Percentiles rank a stretch among this genome's conserved stretches.
Conservation (phyloP, 2,329 filamentous ascomycete genomes). For the Phaeophleospora eucalypticola region DNA sequence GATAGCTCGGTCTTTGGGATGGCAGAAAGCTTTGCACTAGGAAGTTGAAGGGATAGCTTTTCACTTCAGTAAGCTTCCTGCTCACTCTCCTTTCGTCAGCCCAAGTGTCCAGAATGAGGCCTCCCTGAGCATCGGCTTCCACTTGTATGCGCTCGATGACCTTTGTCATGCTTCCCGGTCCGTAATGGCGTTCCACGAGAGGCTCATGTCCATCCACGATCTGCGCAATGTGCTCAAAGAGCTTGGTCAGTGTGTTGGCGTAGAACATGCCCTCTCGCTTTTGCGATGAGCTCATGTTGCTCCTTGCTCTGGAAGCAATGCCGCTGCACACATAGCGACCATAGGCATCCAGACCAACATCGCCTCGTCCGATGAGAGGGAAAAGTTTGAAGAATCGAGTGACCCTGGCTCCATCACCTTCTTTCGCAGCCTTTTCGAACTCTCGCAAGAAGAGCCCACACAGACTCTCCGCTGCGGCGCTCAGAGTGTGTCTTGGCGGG, state of each 20-base stretch:
- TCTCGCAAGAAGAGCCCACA: constrained; percentile 88
- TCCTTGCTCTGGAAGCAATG: constrained; percentile 77
- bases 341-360: constrained; percentile 90
- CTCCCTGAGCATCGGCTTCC: constrained; percentile 93
- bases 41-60: constrained; percentile 96
- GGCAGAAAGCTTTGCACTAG: constrained; percentile 89
- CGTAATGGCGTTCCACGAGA: constrained; percentile 91
- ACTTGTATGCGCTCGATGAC: constrained; percentile 90
- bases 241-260: constrained; percentile 78
- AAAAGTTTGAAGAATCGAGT: constrained; percentile 98
- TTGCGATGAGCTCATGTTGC: constrained; percentile 66
- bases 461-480: constrained; percentile 81
- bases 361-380: constrained; percentile 81
- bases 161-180: constrained; percentile 83
- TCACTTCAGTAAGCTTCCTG: constrained; percentile 86
- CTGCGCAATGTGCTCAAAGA: constrained; percentile 96
- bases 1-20: constrained; percentile 60
- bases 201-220: constrained; percentile 90
- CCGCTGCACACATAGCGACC: constrained; percentile 94
- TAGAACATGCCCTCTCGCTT: constrained; percentile 83
- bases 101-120: constrained; percentile 94
- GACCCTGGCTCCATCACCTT: constrained; percentile 82
- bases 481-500: constrained; percentile 78
- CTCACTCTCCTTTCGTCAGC: constrained; percentile 81
- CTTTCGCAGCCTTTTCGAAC: constrained; percentile 85